phyloP scores from a whole-genome alignment of 176 grass and related monocot genomes.

The Zea luxurians region DNA sequence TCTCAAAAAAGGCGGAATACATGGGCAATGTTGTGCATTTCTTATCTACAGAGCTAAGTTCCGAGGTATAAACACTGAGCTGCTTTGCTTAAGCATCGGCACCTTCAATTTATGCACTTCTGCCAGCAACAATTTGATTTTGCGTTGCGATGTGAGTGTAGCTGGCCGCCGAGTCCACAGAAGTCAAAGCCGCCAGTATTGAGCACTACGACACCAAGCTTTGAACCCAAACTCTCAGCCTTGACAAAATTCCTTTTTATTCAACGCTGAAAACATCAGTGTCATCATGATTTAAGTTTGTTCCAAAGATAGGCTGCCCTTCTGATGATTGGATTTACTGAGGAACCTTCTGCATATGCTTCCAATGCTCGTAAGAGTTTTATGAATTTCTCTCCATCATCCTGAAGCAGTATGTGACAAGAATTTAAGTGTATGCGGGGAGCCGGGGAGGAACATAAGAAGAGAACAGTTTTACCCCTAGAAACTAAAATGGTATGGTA shows the following conservation, averaged over 20 bases:
- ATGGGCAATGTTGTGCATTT: background rate
- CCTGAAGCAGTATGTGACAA: slow-evolving; percentile 46
- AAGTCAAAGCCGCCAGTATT: background rate
- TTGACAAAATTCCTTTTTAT: background rate
- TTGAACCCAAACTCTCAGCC: slow-evolving; percentile 12
- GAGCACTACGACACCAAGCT: background rate
- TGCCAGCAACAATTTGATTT: background rate
- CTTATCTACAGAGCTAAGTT: slow-evolving; percentile 45
- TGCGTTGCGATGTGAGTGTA: background rate
- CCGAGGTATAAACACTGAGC: slow-evolving; percentile 17
- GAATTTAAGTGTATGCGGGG: slow-evolving; percentile 3
- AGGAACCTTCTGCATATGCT: slow-evolving; percentile 93
- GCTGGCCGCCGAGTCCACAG: background rate
- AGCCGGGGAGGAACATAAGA: background rate
- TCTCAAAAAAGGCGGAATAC: background rate
- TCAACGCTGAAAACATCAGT: slow-evolving; percentile 4
- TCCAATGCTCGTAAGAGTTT: slow-evolving; percentile 77
- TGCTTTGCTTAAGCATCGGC: slow-evolving; percentile 7
- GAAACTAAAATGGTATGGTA: background rate
- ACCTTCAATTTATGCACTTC: slow-evolving; percentile 1
- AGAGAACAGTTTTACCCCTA: background rate
- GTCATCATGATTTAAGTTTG: slow-evolving; percentile 51
- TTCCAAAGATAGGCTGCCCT: slow-evolving; percentile 78
- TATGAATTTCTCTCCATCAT: slow-evolving; percentile 79
- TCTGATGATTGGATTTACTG: slow-evolving; percentile 73